These are phyloP conservation scores for Coniophora puteana DNA, from an alignment of 1,284 basidiomycete genomes.

Conservation along the genomic window DNA sequence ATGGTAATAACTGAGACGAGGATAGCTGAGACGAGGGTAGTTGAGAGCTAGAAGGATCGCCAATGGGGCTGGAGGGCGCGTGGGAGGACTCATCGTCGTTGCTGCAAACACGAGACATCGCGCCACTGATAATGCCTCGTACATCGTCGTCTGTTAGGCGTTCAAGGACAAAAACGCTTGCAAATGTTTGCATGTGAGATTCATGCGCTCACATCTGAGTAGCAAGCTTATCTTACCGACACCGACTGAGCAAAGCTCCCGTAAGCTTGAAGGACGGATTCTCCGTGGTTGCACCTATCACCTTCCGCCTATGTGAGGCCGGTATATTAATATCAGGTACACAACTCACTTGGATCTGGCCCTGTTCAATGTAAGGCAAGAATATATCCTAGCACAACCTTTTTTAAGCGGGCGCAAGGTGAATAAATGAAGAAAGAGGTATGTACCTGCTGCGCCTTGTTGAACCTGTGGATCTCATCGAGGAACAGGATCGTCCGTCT, in stretches of 20 bases:
- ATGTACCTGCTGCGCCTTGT: conserved; percentile 74
- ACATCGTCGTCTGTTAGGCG: conserved; percentile 60
- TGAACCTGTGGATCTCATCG: conserved; percentile 91
- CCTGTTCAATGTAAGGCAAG: conserved; percentile 78
- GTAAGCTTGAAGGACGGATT: conserved; percentile 89
- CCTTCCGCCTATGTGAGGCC: conserved; percentile 32
- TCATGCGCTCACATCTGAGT: not conserved
- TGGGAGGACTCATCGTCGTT: not conserved
- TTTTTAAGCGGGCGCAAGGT: conserved; percentile 1
- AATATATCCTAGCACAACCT: conserved; percentile 59
- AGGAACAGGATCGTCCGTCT: conserved; percentile 74
- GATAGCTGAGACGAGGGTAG: conserved; percentile 15
- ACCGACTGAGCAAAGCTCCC: conserved; percentile 75
- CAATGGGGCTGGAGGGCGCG: conserved; percentile 3
- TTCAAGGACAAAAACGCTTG: conserved; percentile 62
- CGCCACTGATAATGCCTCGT: conserved; percentile 45
- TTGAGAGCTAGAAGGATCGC: conserved; percentile 12
- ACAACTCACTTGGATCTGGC: conserved; percentile 59
- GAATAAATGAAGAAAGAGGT: not conserved
- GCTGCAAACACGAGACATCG: conserved; percentile 38
- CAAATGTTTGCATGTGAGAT: conserved; percentile 13
- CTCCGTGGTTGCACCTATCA: conserved; percentile 90
- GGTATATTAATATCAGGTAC: conserved; percentile 7
- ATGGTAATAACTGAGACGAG: conserved; percentile 15
- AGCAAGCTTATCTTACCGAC: conserved; percentile 52